Percentiles rank a stretch among this genome's conserved stretches.
These are phyloP conservation scores for Sugiyamaella americana DNA, from an alignment of 805 yeast genomes.

Conservation along the genomic window DNA sequence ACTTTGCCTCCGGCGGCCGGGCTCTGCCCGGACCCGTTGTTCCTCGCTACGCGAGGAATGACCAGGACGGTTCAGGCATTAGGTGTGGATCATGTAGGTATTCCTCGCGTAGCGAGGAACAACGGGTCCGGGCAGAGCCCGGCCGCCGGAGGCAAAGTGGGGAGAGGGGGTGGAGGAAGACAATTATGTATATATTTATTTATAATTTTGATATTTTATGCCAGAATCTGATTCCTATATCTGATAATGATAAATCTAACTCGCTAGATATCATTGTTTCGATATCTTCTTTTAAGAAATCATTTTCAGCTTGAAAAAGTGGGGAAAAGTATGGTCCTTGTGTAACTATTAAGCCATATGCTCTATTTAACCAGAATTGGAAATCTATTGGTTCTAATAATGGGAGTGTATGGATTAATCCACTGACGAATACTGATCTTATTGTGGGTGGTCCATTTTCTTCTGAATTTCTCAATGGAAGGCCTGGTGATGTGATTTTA, in stretches of 20 bases:
- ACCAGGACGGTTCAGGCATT: too few relatives aligned
- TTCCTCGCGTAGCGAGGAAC: too few relatives aligned
- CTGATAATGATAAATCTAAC: slow-evolving; percentile 36
- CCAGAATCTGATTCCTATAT: slow-evolving; percentile 31
- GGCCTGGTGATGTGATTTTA: slow-evolving; percentile 31
- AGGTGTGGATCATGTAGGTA: too few relatives aligned
- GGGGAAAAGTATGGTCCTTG: slow-evolving; percentile 1
- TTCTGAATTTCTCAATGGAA: slow-evolving; percentile 29
- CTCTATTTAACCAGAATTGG: slow-evolving; percentile 42
- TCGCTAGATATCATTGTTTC: slow-evolving; percentile 57
- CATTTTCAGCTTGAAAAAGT: slow-evolving; percentile 30
- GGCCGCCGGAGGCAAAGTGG: too few relatives aligned
- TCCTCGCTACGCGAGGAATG: too few relatives aligned
- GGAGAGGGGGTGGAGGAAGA: too few relatives aligned
- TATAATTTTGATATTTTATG: slow-evolving; percentile 10
- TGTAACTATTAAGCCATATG: slow-evolving; percentile 31
- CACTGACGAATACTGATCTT: slow-evolving; percentile 44
- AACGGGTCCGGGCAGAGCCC: too few relatives aligned
- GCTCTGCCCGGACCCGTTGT: too few relatives aligned
- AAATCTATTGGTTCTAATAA: slow-evolving; percentile 42
- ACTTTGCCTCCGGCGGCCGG: too few relatives aligned
- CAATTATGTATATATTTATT: not conserved
- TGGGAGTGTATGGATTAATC: slow-evolving; percentile 49
- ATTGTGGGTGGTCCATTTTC: slow-evolving; percentile 28
- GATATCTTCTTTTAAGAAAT: slow-evolving; percentile 36